Evolutionary conservation across 495 filamentous ascomycete species (phyloP), one percentile per base, ranked within the genome.

Genomic region (Cercophora sp.): DNA sequence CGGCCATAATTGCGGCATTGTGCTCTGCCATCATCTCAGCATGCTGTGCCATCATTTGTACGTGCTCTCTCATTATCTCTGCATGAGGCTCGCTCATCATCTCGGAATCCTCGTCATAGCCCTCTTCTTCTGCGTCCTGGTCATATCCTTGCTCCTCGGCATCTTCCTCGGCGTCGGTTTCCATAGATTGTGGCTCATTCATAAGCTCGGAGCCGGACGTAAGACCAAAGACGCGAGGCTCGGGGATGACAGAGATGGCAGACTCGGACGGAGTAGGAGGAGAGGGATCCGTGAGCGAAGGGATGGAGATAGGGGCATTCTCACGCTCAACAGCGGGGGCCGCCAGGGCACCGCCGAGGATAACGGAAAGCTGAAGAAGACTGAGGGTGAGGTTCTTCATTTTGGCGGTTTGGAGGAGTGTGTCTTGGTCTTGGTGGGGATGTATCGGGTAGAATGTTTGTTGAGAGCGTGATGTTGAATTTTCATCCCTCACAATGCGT

Each of bases 351-450:
- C 48, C 34, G 24, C 48, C 48, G 22, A 51, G 25, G 16, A 51
- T 16, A 6, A 51, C 10, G 8, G 46, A 48, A 16, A 48, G 46
- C 31, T 48, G 46, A 25, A 51, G 48, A 18, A 51, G 48, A 25
- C 20, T 51, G 36, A 51, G 36, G 18, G 48, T 41, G 9, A 20
- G 48, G 25, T 27, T 51, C 36, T 51, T 51, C 48, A 51, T 51
- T 20, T 51, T 51, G 48, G n/a, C n/a, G n/a, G n/a, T n/a, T n/a
- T n/a, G n/a, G n/a, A n/a, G n/a, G n/a, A n/a, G n/a, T n/a, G n/a
- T n/a, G n/a, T n/a, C n/a, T n/a, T n/a, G n/a, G n/a, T n/a, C n/a
- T n/a, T n/a, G n/a, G n/a, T n/a, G n/a, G n/a, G n/a, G n/a, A n/a
- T n/a, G n/a, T n/a, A n/a, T n/a, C n/a, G n/a, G n/a, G n/a, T n/a